Conservation (phyloP, 257 asterid genomes). For the Datura wrightii region DNA sequence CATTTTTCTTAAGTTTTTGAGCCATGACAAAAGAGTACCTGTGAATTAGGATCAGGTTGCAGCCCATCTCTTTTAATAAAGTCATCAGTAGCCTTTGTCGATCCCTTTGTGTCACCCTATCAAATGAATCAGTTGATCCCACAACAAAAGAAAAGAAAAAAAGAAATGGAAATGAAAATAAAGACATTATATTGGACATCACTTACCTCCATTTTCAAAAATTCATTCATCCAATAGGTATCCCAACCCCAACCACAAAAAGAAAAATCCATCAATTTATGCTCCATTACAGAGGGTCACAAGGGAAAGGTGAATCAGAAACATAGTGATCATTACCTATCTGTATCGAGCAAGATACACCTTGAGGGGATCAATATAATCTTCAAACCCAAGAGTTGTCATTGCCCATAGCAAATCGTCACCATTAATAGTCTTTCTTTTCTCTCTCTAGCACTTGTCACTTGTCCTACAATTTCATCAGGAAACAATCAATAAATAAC, state of each 20-base stretch:
- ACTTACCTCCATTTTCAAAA: conserved; percentile 83
- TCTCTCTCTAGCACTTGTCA: conserved; percentile 92
- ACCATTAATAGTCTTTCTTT: conserved; percentile 87
- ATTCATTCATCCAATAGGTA: conserved; percentile 41
- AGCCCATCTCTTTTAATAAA: conserved; percentile 69
- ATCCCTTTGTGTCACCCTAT: conserved; percentile 90
- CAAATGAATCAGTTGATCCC: conserved; percentile 30
- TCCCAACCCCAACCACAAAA: conserved; percentile 26
- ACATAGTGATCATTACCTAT: conserved; percentile 58
- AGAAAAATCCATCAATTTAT: conserved; percentile 40
- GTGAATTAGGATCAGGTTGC: conserved; percentile 56
- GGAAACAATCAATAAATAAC: not conserved
- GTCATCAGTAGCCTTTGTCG: conserved; percentile 75
- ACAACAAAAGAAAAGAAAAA: not conserved
- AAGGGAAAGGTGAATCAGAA: not conserved
- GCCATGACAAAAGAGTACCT: conserved; percentile 43
- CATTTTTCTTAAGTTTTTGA: too few relatives aligned
- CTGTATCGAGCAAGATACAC: conserved; percentile 75
- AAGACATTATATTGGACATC: conserved; percentile 15
- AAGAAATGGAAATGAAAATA: not conserved
- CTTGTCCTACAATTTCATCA: conserved; percentile 70
- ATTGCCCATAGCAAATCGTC: conserved; percentile 93
- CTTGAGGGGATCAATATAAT: conserved; percentile 87
- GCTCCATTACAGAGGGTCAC: conserved; percentile 6
- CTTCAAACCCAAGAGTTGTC: conserved; percentile 93